phyloP scores from a whole-genome alignment of 2,329 filamentous ascomycete species.

The Trichoderma sp. region DNA sequence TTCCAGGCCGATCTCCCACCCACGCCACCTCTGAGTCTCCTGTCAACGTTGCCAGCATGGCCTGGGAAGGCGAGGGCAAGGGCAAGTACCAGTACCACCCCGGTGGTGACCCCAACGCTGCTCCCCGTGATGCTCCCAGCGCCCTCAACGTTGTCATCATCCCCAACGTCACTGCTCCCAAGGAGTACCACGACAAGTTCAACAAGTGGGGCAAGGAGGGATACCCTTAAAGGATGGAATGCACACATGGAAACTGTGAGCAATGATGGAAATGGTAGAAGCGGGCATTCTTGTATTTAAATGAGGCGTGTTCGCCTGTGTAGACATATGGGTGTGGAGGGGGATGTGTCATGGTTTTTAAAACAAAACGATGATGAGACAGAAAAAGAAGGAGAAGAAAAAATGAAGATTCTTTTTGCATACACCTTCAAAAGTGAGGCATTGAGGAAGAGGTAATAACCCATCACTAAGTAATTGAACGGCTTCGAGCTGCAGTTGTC shows the following conservation, averaged over 20 bases:
- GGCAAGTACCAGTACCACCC: constrained; percentile 80
- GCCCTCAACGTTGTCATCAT: constrained; percentile 94
- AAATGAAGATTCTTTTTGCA: background rate
- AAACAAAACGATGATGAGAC: background rate
- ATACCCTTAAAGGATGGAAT: constrained; percentile 56
- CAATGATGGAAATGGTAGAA: background rate
- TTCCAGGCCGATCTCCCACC: constrained; percentile 76
- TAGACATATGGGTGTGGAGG: constrained; percentile 10
- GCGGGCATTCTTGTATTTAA: constrained; percentile 10
- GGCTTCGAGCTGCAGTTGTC: background rate
- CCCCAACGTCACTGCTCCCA: constrained; percentile 88
- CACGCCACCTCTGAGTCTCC: constrained; percentile 75
- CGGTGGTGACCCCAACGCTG: constrained; percentile 72
- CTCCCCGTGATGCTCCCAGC: constrained; percentile 86
- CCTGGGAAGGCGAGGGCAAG: constrained; percentile 73
- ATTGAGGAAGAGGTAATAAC: background rate
- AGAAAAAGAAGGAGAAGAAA: background rate
- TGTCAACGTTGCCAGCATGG: constrained; percentile 78
- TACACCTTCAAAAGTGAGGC: background rate
- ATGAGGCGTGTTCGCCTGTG: constrained; percentile 9
- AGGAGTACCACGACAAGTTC: constrained; percentile 91
- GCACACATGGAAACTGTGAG: background rate
- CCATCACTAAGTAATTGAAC: background rate
- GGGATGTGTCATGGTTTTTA: background rate
- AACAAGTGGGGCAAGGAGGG: constrained; percentile 99